phyloP scores from a whole-genome alignment of 2,329 filamentous ascomycete genomes.

The Trichoderma sp. region DNA sequence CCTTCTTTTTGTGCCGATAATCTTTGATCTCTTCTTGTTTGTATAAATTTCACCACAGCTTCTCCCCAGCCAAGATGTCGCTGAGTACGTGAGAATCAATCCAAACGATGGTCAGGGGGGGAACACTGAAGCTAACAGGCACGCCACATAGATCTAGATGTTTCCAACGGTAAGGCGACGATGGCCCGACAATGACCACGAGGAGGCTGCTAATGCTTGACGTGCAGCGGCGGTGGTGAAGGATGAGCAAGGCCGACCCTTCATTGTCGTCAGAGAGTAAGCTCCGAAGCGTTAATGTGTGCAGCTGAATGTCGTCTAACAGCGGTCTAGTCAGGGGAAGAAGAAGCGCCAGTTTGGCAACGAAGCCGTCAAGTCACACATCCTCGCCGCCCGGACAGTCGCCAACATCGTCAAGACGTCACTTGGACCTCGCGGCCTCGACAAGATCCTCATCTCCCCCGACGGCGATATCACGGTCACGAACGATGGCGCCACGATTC shows the following conservation, averaged over 20 bases:
- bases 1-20: constrained; percentile 28
- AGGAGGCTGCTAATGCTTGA: constrained; percentile 30
- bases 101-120: constrained; percentile 32
- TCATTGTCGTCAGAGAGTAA: constrained; percentile 97
- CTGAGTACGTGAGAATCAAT: constrained; percentile 43
- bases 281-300: constrained; percentile 41
- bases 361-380: constrained; percentile 97
- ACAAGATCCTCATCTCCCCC: constrained; percentile 98
- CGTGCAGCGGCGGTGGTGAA: constrained; percentile 73
- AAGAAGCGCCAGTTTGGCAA: constrained; percentile 97
- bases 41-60: constrained; percentile 37
- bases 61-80: constrained; percentile 41
- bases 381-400: constrained; percentile 92
- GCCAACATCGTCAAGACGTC: constrained; percentile 98
- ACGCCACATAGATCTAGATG: constrained; percentile 67
- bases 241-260: constrained; percentile 95
- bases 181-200: constrained; percentile 19
- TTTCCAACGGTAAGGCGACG: constrained; percentile 71
- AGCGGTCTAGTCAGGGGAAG: constrained; percentile 74
- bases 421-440: constrained; percentile 89
- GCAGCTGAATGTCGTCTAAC: constrained; percentile 31
- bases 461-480: constrained; percentile 99
- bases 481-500: constrained; percentile 97
- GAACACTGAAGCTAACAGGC: constrained; percentile 41
- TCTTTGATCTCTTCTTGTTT: neutral